Evolutionary conservation across 1,139 yeast species (phyloP).

Genomic region (Taiozyma sp.): DNA sequence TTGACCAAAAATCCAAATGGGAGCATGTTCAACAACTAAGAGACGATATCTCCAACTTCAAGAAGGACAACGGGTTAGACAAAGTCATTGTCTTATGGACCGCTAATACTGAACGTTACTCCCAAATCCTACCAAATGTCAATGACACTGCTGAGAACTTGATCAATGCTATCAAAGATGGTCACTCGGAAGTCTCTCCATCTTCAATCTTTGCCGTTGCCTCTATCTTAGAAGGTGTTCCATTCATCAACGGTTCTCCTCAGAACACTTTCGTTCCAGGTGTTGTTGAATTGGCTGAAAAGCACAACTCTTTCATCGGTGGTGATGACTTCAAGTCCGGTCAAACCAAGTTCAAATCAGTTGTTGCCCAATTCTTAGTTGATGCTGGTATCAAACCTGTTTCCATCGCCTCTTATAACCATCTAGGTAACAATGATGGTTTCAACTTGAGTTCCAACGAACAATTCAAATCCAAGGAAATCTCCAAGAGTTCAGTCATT

Average conservation of each 20-base stretch:
- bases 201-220: slow-evolving; percentile 93
- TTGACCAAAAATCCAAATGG: slow-evolving; percentile 70
- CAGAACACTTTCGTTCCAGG: slow-evolving; percentile 98
- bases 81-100: slow-evolving; percentile 93
- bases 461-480: slow-evolving; percentile 95
- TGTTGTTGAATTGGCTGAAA: slow-evolving; percentile 83
- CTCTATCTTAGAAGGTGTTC: slow-evolving; percentile 78
- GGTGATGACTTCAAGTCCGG: slow-evolving; percentile 98
- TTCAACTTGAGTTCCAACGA: slow-evolving; percentile 85
- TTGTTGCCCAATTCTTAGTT: slow-evolving; percentile 89
- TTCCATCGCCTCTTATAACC: slow-evolving; percentile 93
- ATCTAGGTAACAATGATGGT: slow-evolving; percentile 96
- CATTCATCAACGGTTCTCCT: slow-evolving; percentile 95
- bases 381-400: slow-evolving; percentile 97
- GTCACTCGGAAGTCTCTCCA: slow-evolving; percentile 84
- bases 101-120: slow-evolving; percentile 94
- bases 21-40: slow-evolving; percentile 84
- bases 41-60: slow-evolving; percentile 78
- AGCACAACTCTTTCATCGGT: slow-evolving; percentile 74
- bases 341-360: slow-evolving; percentile 93
- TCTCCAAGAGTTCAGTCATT: slow-evolving; percentile 87
- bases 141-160: slow-evolving; percentile 87
- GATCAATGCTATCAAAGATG: slow-evolving; percentile 65
- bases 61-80: slow-evolving; percentile 67
- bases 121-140: slow-evolving; percentile 72